phyloP scores from a whole-genome alignment of 1,284 basidiomycete genomes.

The Marasmius sp. region DNA sequence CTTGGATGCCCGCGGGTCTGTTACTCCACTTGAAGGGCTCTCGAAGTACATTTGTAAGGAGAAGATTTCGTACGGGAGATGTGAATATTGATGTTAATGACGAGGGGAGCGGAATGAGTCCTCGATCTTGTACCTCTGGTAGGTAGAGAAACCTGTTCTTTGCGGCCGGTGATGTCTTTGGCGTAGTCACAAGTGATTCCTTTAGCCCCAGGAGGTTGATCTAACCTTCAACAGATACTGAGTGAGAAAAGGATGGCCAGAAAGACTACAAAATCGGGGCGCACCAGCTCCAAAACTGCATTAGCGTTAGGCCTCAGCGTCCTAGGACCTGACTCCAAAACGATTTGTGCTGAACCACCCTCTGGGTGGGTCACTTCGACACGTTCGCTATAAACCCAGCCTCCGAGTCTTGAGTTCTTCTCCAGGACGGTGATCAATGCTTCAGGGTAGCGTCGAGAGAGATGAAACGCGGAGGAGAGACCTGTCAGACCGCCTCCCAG shows the following conservation, averaged over 20 bases:
- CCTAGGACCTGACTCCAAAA: slow-evolving; percentile 83
- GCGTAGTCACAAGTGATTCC: slow-evolving; percentile 60
- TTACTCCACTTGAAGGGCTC: slow-evolving; percentile 58
- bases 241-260: not conserved
- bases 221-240: slow-evolving; percentile 39
- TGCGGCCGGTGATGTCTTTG: slow-evolving; percentile 68
- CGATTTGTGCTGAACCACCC: slow-evolving; percentile 39
- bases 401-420: slow-evolving; percentile 65
- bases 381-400: slow-evolving; percentile 77
- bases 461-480: slow-evolving; percentile 78
- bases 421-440: slow-evolving; percentile 72
- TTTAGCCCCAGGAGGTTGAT: slow-evolving; percentile 71
- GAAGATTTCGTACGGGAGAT: slow-evolving; percentile 48
- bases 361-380: slow-evolving; percentile 41
- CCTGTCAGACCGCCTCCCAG: slow-evolving; percentile 85
- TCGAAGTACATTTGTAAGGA: slow-evolving; percentile 53
- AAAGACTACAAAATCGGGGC: slow-evolving; percentile 28
- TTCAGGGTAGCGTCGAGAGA: slow-evolving; percentile 64
- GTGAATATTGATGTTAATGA: slow-evolving; percentile 46
- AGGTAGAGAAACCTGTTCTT: slow-evolving; percentile 74
- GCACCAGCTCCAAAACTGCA: slow-evolving; percentile 77
- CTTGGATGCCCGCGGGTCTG: slow-evolving; percentile 39
- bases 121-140: slow-evolving; percentile 45
- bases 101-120: slow-evolving; percentile 42
- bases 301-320: slow-evolving; percentile 77